A percentile compares a stretch with the other conserved stretches of the same genome.
phyloP scores from a whole-genome alignment of 805 yeast genomes.

The Teunomyces cretensis region DNA sequence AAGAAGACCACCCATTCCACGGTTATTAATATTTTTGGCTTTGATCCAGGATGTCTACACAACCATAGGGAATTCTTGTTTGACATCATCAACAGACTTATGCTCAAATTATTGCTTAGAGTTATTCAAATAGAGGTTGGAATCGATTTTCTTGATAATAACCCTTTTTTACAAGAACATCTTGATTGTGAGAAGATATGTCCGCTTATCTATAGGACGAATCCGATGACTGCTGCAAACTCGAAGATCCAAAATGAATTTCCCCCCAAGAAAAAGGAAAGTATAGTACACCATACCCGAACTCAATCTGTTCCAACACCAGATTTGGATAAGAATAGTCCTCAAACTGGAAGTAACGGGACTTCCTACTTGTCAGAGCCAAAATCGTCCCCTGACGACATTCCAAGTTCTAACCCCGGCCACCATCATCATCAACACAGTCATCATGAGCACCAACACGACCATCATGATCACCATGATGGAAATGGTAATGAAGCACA shows the following conservation, averaged over 20 bases:
- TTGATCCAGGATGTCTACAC: conserved; percentile 2
- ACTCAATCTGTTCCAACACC: not conserved
- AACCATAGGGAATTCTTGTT: conserved; percentile 2
- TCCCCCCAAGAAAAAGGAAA: not conserved
- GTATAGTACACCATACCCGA: not conserved
- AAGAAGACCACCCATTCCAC: not conserved
- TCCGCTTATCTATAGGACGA: not conserved
- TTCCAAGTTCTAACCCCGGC: not conserved
- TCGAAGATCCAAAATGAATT: not conserved
- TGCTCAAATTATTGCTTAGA: conserved; percentile 1
- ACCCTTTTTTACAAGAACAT: not conserved
- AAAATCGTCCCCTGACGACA: not conserved
- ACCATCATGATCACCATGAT: too few species aligned
- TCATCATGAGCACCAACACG: too few species aligned
- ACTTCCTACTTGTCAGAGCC: not conserved
- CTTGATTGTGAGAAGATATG: conserved; percentile 1
- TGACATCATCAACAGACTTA: conserved; percentile 1
- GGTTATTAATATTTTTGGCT: not conserved
- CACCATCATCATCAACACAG: not conserved
- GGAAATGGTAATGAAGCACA: not conserved
- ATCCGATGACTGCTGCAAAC: not conserved
- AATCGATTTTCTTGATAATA: not conserved
- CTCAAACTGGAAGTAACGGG: not conserved
- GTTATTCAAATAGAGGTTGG: not conserved
- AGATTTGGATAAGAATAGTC: not conserved